Evolutionary conservation across 805 yeast genomes (phyloP).

Genomic region (Saccharomycopsis oosterbeekiorum): DNA sequence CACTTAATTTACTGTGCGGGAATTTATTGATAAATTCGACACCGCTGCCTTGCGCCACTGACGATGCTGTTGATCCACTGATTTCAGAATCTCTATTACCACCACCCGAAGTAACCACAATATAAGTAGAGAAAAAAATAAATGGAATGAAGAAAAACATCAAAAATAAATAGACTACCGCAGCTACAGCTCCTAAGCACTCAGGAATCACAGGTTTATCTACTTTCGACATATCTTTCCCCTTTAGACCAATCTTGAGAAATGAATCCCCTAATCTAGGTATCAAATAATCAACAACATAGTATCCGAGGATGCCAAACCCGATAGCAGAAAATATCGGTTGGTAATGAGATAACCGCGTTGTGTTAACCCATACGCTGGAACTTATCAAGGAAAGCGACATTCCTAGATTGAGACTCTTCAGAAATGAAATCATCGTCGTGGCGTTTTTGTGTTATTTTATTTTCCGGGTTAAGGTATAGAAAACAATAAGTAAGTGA

Average conservation of each 20-base stretch:
- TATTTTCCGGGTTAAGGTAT: neutral
- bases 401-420: neutral
- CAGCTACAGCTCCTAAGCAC: constrained; percentile 84
- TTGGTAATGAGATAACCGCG: constrained; percentile 22
- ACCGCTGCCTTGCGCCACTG: neutral
- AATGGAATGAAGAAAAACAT: constrained; percentile 86
- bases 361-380: neutral
- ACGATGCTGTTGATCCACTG: constrained; percentile 8
- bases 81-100: constrained; percentile 41
- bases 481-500: neutral
- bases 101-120: constrained; percentile 47
- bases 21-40: constrained; percentile 28
- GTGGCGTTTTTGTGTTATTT: neutral
- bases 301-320: constrained; percentile 58
- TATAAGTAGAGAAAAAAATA: constrained; percentile 67
- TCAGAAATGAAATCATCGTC: neutral
- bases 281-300: constrained; percentile 47
- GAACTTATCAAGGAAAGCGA: neutral
- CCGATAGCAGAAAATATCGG: constrained; percentile 57
- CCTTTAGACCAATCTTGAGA: constrained; percentile 70
- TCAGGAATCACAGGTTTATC: constrained; percentile 76
- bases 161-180: constrained; percentile 66
- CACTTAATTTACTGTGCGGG: constrained; percentile 77
- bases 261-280: constrained; percentile 63
- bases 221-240: constrained; percentile 73